Conservation (phyloP, 1,284 basidiomycete species). For the Pulveroboletus sp. region DNA sequence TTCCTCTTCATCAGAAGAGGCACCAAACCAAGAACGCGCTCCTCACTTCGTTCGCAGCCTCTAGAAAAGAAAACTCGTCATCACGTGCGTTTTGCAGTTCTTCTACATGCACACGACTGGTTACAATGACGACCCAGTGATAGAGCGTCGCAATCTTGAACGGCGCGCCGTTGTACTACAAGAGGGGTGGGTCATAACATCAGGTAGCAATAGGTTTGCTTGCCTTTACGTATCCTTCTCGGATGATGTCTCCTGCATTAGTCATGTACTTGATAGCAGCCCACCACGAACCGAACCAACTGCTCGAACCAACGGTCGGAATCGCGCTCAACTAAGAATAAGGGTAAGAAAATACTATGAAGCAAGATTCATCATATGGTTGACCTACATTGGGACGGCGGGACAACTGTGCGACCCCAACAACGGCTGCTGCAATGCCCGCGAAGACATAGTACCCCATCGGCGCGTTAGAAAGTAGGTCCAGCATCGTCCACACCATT, state of each 20-base stretch:
- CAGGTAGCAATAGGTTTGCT: not conserved
- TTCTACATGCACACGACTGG: conserved; percentile 39
- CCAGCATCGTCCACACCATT: too few relatives aligned
- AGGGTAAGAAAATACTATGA: too few relatives aligned
- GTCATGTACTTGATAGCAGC: conserved; percentile 8
- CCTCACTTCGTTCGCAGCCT: conserved; percentile 39
- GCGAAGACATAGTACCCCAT: too few relatives aligned
- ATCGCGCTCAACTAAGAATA: conserved; percentile 2
- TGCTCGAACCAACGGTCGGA: conserved; percentile 27
- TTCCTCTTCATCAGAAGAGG: not conserved
- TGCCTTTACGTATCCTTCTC: conserved; percentile 28
- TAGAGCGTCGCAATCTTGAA: conserved; percentile 44
- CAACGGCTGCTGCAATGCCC: too few relatives aligned
- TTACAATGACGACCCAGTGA: conserved; percentile 46
- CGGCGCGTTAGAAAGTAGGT: too few relatives aligned
- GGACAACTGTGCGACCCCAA: too few relatives aligned
- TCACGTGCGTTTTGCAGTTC: conserved; percentile 44
- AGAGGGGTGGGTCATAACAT: not conserved
- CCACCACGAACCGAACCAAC: conserved; percentile 25
- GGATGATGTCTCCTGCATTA: conserved; percentile 12
- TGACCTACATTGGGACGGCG: too few relatives aligned
- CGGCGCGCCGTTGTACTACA: conserved; percentile 37
- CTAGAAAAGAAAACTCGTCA: conserved; percentile 40
- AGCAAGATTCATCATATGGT: too few relatives aligned
- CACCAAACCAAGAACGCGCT: not conserved